These are phyloP conservation scores for Pelargonium nanum DNA, from an alignment of 345 rosid species.

Conservation along the genomic window DNA sequence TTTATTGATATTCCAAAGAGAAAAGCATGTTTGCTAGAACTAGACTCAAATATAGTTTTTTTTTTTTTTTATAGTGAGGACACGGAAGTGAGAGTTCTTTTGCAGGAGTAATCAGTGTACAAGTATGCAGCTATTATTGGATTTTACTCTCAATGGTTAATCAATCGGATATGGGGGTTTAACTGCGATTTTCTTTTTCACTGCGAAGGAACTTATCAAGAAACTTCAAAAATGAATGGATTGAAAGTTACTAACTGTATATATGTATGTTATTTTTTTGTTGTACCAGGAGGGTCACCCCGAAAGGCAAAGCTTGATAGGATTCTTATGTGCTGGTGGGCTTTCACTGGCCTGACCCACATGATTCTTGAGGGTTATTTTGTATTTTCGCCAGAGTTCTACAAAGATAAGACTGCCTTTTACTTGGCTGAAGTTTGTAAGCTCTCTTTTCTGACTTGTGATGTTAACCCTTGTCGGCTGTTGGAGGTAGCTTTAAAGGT, in stretches of 20 bases:
- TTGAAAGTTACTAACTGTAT: not conserved
- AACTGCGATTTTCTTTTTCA: too few species aligned
- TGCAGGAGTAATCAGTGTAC: too few species aligned
- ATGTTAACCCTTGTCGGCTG: not conserved
- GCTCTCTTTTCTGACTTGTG: slow-evolving; percentile 19
- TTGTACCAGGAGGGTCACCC: slow-evolving; percentile 27
- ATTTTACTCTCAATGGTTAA: too few species aligned
- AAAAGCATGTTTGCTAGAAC: too few species aligned
- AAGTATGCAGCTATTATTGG: too few species aligned
- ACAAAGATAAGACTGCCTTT: slow-evolving; percentile 52
- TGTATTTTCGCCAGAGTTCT: slow-evolving; percentile 81
- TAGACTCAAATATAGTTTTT: too few species aligned
- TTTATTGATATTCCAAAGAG: too few species aligned
- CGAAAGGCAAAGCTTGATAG: slow-evolving; percentile 43
- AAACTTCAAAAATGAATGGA: not conserved
- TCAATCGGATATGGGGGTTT: too few species aligned
- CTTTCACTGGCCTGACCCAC: slow-evolving; percentile 88
- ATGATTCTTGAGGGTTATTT: slow-evolving; percentile 79
- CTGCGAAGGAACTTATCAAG: not conserved
- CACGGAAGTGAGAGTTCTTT: too few species aligned
- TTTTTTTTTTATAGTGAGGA: too few species aligned
- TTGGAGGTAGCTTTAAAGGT: not conserved
- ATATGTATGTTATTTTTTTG: not conserved
- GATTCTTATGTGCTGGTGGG: slow-evolving; percentile 95
- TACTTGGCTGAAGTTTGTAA: slow-evolving; percentile 93